Evolutionary conservation across 768 basidiomycete genomes (phyloP), one percentile per base, ranked within the genome.

Genomic region (Lactarius sanguifluus): DNA sequence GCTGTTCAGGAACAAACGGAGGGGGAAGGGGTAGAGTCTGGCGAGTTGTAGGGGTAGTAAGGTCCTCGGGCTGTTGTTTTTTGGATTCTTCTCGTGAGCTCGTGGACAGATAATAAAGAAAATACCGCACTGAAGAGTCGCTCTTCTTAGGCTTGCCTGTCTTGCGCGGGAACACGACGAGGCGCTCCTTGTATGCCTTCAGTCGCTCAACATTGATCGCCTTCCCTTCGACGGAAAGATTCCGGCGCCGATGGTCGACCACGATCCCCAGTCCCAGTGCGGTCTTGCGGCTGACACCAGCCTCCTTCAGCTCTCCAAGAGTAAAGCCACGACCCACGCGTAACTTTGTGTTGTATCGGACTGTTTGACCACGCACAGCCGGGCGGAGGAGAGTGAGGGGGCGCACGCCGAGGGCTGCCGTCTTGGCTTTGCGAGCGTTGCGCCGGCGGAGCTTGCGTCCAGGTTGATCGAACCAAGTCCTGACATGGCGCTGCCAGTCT

Each of bases 381-480:
- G 96, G 96, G 75, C 96, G 94, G 74, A 98, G 92, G 78, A 90
- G 90, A 69, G 86, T 82, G 70, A 94, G 86, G 55, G 93, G 97
- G 75, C 94, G 92, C 70, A 94, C 92, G 72, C 97, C 97, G 64
- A 97, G 90, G 68, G 86, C 78, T 56, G 94, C 86, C 64, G 94
- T 94, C 83, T 97, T 98, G 73, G 82, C 81, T 80, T 94, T 90
- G 80, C 97, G 92, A 54, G 95, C 94, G 57, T 83, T 88, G 77
- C 97, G 91, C 77, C 97, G 86, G 78, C 93, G 91, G 78, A 95
- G 91, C 82, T 98, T 98, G 77, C 92, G 91, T 58, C 96, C 96
- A 64, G 97, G 94, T 81, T 99, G 97, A 84, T 98, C 92, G 78
- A 98, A 98, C 96, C 96, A 95, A 76, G 94, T 96, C 80, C 90